A percentile compares a stretch with the other conserved stretches of the same genome.
Conservation (phyloP, 1,284 basidiomycete species). For the Rhodotorula sp. region DNA sequence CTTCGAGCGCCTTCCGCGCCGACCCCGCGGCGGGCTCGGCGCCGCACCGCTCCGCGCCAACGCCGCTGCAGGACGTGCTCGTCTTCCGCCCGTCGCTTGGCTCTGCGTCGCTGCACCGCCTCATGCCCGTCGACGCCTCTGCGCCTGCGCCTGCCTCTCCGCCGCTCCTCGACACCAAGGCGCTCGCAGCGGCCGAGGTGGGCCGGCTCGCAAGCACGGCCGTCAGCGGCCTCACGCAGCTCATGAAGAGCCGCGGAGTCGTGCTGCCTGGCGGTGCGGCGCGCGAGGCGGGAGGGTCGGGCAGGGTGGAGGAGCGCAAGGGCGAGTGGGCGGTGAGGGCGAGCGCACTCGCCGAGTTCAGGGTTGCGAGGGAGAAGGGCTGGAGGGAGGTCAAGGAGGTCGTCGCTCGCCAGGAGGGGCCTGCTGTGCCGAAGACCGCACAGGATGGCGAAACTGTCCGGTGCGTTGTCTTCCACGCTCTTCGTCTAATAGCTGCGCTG, state of each 20-base stretch:
- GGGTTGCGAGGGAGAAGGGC: slow-evolving; percentile 9
- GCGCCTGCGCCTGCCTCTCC: background rate
- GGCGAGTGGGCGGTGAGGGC: slow-evolving; percentile 17
- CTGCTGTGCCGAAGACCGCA: background rate
- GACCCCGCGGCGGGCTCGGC: background rate
- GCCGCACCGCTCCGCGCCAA: background rate
- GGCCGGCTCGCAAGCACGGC: slow-evolving; percentile 33
- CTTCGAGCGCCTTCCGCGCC: slow-evolving; percentile 1
- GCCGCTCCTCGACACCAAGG: background rate
- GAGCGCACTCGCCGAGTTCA: slow-evolving; percentile 22
- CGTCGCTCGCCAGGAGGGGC: background rate
- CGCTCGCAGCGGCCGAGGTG: slow-evolving; percentile 27
- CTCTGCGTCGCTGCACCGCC: slow-evolving; percentile 20
- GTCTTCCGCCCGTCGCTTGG: slow-evolving; percentile 13
- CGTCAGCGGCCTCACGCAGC: slow-evolving; percentile 33
- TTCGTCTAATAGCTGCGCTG: background rate
- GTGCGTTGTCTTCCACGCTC: background rate
- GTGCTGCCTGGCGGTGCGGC: background rate
- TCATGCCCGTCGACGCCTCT: background rate
- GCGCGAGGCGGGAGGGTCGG: background rate
- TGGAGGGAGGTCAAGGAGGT: slow-evolving; percentile 19
- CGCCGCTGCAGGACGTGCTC: slow-evolving; percentile 23
- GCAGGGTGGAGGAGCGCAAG: background rate
- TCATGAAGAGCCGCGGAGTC: slow-evolving; percentile 26
- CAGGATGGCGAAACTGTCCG: background rate